Base-by-base conservation (phyloP, 345 rosid species). In the Eutrema yunnanense region DNA sequence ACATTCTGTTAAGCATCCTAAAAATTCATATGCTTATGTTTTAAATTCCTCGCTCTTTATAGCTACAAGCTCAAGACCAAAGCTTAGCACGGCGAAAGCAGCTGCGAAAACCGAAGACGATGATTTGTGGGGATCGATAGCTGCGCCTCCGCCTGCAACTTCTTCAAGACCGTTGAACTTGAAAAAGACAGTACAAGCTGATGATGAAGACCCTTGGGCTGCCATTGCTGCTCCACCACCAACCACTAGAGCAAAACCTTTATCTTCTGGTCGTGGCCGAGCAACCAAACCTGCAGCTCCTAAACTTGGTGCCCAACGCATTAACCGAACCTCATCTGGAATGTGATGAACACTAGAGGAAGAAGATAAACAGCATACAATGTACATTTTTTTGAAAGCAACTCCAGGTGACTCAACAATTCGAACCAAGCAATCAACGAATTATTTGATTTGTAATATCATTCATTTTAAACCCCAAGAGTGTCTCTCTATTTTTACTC, bases 191-290 rank as follows among this genome's bases (percentile, higher is more conserved):
- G 78, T 79, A 42, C 36, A 82, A 29, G 62, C 79, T 47, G 87
- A 87, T 29, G 92, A 88, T 47, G 89, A 90, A 59, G 98, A 95
- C 57, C 97, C 97, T 3, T 95, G 98, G 98, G 90, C 97, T 38
- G 85, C 98, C 47, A 90, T 92, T 46, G 99, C 99, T 49, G 98
- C 99, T 78, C 98, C 99, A 26, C 78, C 84, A 50, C 99, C 99
- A 11, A 84, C 94, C 47, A 92, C 94, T 13, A 83, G 80, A 43
- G 97, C 84, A 4, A 95, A 83, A 77, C 95, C 97, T 55, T 72
- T 89, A 51, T 75, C 92, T 13, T 82, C 92, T 43, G 84, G 90
- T 61, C 84, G 91, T 52, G 96, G 93, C 53, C 83, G 96, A 73
- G 98, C 84, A 73, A 69, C 85, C 44, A 92, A 88, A 82, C 85